phyloP scores from a whole-genome alignment of 306 rosid genomes.

The Rubus parviflorus region DNA sequence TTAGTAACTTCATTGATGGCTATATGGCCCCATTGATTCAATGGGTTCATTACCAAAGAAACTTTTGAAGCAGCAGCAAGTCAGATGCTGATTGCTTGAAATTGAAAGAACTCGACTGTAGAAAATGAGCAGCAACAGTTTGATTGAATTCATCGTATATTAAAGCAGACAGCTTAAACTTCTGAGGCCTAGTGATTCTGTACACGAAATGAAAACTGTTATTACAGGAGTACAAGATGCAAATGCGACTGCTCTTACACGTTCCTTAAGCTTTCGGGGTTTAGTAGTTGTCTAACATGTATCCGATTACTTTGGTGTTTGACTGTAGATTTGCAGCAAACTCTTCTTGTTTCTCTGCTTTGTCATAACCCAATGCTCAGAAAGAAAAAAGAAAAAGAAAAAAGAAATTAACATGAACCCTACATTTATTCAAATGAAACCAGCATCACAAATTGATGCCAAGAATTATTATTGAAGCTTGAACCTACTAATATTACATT shows the following conservation, averaged over 20 bases:
- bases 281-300: background rate
- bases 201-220: background rate
- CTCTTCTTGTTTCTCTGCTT: no score
- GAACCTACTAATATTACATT: background rate
- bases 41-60: background rate
- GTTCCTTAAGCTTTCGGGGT: background rate
- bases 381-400: background rate
- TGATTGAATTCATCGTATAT: no score
- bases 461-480: background rate
- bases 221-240: background rate
- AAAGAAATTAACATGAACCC: background rate
- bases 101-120: background rate
- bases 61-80: background rate
- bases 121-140: background rate
- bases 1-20: conserved; percentile 15
- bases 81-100: background rate
- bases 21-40: conserved; percentile 12
- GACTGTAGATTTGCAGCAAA: background rate
- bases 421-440: background rate
- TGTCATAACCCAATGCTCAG: background rate
- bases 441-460: background rate
- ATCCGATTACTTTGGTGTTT: no score
- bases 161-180: background rate
- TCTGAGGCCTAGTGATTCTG: background rate
- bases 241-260: background rate